Conservation (phyloP, 2,329 filamentous ascomycete species). For the Nakataea oryzae region DNA sequence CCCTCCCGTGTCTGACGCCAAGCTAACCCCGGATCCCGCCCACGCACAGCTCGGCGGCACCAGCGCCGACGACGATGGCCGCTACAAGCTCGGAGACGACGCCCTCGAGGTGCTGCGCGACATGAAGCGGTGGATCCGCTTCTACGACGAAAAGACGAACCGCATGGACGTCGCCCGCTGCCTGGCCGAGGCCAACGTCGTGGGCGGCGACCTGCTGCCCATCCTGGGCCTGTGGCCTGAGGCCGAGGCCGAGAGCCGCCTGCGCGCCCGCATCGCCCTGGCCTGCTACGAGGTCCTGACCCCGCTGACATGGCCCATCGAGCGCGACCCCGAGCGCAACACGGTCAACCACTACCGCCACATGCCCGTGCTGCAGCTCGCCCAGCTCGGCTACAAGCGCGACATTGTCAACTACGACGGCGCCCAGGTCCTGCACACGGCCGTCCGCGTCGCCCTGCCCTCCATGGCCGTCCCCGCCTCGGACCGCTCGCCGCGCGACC, state of each 20-base stretch:
- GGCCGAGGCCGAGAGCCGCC: constrained; percentile 58
- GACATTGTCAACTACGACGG: constrained; percentile 76
- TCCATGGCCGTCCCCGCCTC: constrained; percentile 70
- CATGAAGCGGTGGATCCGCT: constrained; percentile 87
- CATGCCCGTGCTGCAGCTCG: constrained; percentile 77
- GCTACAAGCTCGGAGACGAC: constrained; percentile 86
- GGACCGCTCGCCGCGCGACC: constrained; percentile 70
- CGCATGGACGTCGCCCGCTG: constrained; percentile 92
- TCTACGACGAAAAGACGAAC: constrained; percentile 89
- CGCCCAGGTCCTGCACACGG: constrained; percentile 66
- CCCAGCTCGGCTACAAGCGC: constrained; percentile 83
- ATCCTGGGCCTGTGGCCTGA: constrained; percentile 79
- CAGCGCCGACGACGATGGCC: constrained; percentile 66
- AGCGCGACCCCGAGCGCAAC: constrained; percentile 68
- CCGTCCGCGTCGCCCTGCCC: constrained; percentile 71
- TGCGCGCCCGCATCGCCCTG: constrained; percentile 70
- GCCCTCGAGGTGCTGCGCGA: constrained; percentile 86
- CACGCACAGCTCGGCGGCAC: constrained; percentile 66
- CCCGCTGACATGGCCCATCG: constrained; percentile 87
- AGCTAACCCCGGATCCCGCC: constrained; percentile 8
- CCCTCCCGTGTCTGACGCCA: background rate
- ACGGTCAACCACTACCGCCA: constrained; percentile 91
- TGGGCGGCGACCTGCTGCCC: constrained; percentile 79
- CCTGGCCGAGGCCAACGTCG: constrained; percentile 82
- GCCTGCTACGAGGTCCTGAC: constrained; percentile 86